A percentile compares a stretch with the other conserved stretches of the same genome.
Evolutionary conservation across 2,329 filamentous ascomycete genomes (phyloP).

Genomic region (Colletotrichum salicis): DNA sequence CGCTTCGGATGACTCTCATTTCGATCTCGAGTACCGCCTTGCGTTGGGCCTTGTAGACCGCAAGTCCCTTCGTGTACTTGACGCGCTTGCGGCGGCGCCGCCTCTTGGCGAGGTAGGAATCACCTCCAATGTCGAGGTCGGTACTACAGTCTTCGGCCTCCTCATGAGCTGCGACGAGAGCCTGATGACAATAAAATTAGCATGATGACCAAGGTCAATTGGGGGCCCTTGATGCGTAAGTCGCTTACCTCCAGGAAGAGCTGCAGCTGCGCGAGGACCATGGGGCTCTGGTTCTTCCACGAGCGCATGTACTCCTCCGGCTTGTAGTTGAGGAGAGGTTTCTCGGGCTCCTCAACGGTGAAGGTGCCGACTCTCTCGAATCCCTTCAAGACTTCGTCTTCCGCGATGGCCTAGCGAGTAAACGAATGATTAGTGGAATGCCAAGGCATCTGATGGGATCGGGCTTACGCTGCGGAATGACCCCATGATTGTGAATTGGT

Average conservation of each 20-base stretch:
- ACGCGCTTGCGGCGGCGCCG: not conserved
- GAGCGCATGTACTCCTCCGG: not conserved
- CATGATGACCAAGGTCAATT: not conserved
- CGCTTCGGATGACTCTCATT: not conserved
- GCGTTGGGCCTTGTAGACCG: not conserved
- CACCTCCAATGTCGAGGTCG: not conserved
- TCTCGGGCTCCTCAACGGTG: not conserved
- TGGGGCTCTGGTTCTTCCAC: not conserved
- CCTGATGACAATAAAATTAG: not conserved
- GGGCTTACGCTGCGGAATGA: not conserved
- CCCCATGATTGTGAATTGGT: not conserved
- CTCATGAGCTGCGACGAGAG: not conserved
- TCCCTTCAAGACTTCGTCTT: not conserved
- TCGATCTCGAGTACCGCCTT: not conserved
- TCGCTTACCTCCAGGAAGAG: not conserved
- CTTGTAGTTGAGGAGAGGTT: not conserved
- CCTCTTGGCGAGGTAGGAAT: not conserved
- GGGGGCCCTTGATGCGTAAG: not conserved
- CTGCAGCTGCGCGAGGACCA: not conserved
- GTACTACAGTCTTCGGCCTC: not conserved
- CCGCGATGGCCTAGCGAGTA: not conserved
- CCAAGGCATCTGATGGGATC: not conserved
- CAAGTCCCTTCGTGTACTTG: not conserved
- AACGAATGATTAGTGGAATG: not conserved
- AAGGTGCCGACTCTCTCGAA: no score